Evolutionary conservation across 1,284 basidiomycete genomes (phyloP), one percentile per base, ranked within the genome.

Genomic region (Cryptococcus sp.): DNA sequence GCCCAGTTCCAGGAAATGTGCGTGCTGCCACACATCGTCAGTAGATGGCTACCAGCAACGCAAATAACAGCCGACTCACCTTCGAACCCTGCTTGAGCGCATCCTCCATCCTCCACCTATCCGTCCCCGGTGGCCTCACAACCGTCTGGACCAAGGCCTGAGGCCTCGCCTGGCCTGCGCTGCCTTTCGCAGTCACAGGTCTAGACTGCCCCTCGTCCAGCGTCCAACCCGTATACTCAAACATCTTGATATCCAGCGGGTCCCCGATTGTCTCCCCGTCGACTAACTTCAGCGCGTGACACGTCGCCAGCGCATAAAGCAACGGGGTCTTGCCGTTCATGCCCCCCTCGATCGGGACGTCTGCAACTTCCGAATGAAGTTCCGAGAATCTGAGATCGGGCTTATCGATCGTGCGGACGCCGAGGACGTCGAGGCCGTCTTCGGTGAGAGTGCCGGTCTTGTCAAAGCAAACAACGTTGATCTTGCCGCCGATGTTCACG

Each of bases 391-490:
- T 83, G 49, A 86, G 83, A 50, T 75, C 70, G 16, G 72, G 82
- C 48, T 88, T 85, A 63, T 94, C 91, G 44, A 91, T 82, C 1
- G 85, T 85, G 42, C 93, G 86, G 12, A 94, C 87, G 24, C 93
- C 93, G 46, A 99, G 87, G 46, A 99, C 93, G 70, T 98, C 96
- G 43, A 99, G 82, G 0, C 96, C 96, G 65, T 99, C 96, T 76
- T 98, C 96, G 0, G 96, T 99, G 16, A 99, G 82, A 0, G 96
- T 99, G 2, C 96, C 96, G 1, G 96, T 99, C 80, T 99, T 99
- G 81, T 99, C 96, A 70, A 99, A 99, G 76, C 94, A 98, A 68
- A 94, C 95, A 8, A 98, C 89, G 64, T 98, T 98, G 79, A 98
- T 83, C 78, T 97, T 96, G 35, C 96, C 96, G 2, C 87, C 92